These are phyloP conservation scores for Ophidiomyces ophidiicola DNA, from an alignment of 2,329 filamentous ascomycete genomes.

Conservation along the genomic window DNA sequence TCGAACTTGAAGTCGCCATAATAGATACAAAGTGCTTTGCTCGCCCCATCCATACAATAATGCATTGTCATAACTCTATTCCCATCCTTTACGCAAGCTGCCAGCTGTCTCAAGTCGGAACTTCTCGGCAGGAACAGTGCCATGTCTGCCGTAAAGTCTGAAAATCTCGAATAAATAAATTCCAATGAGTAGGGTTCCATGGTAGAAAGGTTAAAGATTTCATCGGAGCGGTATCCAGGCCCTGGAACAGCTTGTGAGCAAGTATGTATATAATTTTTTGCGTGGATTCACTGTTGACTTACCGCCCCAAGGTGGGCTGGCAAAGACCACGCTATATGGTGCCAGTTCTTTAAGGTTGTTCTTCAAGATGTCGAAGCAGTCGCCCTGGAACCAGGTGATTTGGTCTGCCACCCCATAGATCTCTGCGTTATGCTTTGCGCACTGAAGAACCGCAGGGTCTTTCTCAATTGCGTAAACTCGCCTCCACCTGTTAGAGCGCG, in stretches of 20 bases:
- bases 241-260: slow-evolving; percentile 30
- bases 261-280: background rate
- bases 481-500: slow-evolving; percentile 64
- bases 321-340: slow-evolving; percentile 51
- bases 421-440: slow-evolving; percentile 81
- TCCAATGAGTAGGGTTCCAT: slow-evolving; percentile 79
- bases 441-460: slow-evolving; percentile 65
- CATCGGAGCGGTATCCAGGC: slow-evolving; percentile 49
- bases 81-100: slow-evolving; percentile 38
- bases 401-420: slow-evolving; percentile 67
- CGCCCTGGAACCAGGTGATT: slow-evolving; percentile 77
- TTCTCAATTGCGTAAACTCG: slow-evolving; percentile 82
- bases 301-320: slow-evolving; percentile 65
- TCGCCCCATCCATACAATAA: slow-evolving; percentile 82
- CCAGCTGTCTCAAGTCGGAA: slow-evolving; percentile 69
- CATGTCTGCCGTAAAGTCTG: slow-evolving; percentile 39
- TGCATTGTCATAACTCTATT: slow-evolving; percentile 64
- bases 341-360: slow-evolving; percentile 38
- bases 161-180: slow-evolving; percentile 52
- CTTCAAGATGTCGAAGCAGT: slow-evolving; percentile 65
- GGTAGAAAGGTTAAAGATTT: slow-evolving; percentile 67
- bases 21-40: slow-evolving; percentile 58
- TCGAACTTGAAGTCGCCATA: slow-evolving; percentile 41
- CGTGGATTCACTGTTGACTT: slow-evolving; percentile 18
- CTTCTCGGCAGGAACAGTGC: slow-evolving; percentile 78